Base-by-base conservation (phyloP, 2,329 filamentous ascomycete genomes). In the Cercospora sesami region DNA sequence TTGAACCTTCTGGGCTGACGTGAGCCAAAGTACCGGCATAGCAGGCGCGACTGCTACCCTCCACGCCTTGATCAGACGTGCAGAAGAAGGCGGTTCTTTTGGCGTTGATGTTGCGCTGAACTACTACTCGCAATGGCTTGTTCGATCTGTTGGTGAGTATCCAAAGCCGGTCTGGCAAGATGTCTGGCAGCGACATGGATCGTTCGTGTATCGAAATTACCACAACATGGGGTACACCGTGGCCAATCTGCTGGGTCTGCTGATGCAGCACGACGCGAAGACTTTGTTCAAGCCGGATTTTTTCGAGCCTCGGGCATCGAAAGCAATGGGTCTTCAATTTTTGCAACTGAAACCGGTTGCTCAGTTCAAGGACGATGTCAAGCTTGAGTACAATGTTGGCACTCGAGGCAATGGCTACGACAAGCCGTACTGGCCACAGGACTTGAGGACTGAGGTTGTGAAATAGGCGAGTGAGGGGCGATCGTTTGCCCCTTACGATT, bases 371-470 rank as follows among this genome's bases (percentile, higher is more conserved):
- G 75, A 77, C 6, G 73, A 76, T 31, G 79, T 84, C 5, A 71
- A 81, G 60, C 74, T 83, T 57, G 76, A 77, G 31, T 86, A 80
- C 71, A 82, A 84, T 67, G 78, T 86, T 18, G 83, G 84, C 1
- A 84, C 83, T 3, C 78, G 84, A 71, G 78, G 79, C 7, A 86
- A 86, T 74, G 84, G 84, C 1, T 76, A 82, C 3, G 84, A 86
- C 73, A 69, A 79, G 71, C 74, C 84, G 4, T 74, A 71, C 45
- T 87, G 84, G 83, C 85, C 84, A 3, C 60, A 69, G 14, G 69
- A 75, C 66, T 55, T 74, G 63, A 68, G 39, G 31, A 71, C 71
- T 12, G 70, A 72, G 45, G 30, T 72, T 39, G 64, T 72, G 39
- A 55, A 42, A 23, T 67, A 42, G 53, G 21, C 57, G 55, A 16